Evolutionary conservation across 805 yeast genomes (phyloP).

Genomic region (Ogataea paraovalis): DNA sequence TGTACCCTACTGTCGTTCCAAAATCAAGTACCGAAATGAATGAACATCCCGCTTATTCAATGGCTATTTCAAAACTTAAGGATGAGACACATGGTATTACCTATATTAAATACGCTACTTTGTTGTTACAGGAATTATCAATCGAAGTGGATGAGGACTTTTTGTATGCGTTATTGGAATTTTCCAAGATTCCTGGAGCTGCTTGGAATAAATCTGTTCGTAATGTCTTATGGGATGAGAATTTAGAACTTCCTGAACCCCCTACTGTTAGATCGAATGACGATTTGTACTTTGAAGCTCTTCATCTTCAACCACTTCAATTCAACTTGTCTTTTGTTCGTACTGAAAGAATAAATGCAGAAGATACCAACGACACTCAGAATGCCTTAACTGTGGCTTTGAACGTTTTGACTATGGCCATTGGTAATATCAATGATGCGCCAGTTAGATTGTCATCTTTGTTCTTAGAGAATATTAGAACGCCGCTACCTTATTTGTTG

Average conservation of each 20-base stretch:
- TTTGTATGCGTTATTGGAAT: conserved; percentile 74
- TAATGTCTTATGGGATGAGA: conserved; percentile 53
- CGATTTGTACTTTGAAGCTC: conserved; percentile 87
- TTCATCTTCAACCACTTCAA: conserved; percentile 89
- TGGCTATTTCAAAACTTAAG: conserved; percentile 75
- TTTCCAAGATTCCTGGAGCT: conserved; percentile 77
- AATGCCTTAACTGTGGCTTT: conserved; percentile 71
- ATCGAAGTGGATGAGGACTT: conserved; percentile 94
- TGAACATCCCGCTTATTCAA: conserved; percentile 87
- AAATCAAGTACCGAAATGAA: conserved; percentile 79
- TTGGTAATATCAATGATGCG: conserved; percentile 96
- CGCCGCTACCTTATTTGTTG: conserved; percentile 69
- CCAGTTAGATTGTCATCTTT: conserved; percentile 87
- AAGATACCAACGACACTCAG: conserved; percentile 51
- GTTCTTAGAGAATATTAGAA: conserved; percentile 82
- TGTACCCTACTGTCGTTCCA: conserved; percentile 89
- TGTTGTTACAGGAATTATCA: conserved; percentile 85
- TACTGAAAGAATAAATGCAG: conserved; percentile 71
- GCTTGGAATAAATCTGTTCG: conserved; percentile 52
- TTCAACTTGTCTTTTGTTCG: conserved; percentile 87
- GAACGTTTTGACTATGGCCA: conserved; percentile 90
- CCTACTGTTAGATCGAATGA: conserved; percentile 44
- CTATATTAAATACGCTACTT: conserved; percentile 87
- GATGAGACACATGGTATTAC: conserved; percentile 89
- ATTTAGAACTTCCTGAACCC: conserved; percentile 69